These are phyloP conservation scores for Flaveria floridana DNA, from an alignment of 140 eudicot genomes.

Conservation along the genomic window DNA sequence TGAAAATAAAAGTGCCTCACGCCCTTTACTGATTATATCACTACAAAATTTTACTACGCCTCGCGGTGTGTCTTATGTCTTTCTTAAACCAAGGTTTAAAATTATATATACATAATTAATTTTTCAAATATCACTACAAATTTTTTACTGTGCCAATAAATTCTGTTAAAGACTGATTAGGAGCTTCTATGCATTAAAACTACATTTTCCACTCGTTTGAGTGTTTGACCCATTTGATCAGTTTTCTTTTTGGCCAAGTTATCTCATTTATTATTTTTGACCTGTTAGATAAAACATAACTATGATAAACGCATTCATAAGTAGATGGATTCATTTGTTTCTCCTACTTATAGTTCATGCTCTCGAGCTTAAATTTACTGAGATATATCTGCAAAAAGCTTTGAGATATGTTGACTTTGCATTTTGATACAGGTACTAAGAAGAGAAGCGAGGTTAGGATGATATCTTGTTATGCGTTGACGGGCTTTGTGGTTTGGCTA, in stretches of 20 bases:
- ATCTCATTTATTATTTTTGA: background rate
- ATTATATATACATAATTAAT: too few species aligned
- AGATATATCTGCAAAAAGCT: background rate
- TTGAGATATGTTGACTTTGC: background rate
- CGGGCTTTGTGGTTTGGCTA: background rate
- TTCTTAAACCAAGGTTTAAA: too few species aligned
- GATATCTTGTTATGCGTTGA: background rate
- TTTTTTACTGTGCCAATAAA: background rate
- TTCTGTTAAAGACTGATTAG: background rate
- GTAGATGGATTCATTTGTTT: background rate
- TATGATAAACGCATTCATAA: background rate
- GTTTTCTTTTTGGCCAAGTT: background rate
- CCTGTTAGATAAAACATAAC: background rate
- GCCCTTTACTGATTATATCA: too few species aligned
- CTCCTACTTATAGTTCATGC: background rate
- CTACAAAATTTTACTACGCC: too few species aligned
- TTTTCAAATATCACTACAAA: too few species aligned
- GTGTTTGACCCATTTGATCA: background rate
- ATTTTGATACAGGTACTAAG: conserved; percentile 13
- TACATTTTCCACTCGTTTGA: background rate
- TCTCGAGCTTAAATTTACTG: background rate
- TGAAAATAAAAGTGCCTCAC: background rate
- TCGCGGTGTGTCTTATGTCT: too few species aligned
- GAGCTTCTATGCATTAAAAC: background rate
- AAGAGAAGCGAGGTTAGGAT: conserved; percentile 24